Evolutionary conservation across 192 early-diverging fungal genomes (phyloP).

Genomic region (Rhizophlyctis rosea): DNA sequence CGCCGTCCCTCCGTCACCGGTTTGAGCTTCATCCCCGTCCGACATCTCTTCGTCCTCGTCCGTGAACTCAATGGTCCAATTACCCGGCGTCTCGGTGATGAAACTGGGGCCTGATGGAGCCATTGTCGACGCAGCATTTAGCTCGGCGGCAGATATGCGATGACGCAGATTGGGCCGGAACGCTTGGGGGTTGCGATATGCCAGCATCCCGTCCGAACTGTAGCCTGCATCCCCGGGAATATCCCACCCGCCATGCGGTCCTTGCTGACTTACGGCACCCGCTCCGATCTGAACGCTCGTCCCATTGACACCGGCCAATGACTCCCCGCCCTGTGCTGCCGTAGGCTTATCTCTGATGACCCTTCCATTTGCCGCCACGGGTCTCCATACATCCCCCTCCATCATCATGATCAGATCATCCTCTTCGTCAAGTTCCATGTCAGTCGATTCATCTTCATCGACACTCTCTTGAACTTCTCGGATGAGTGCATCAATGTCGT

Average conservation of each 20-base stretch:
- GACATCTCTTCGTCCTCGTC: conserved; percentile 14
- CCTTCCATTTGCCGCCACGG: too few species aligned
- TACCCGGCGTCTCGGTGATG: conserved; percentile 4
- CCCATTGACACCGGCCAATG: too few species aligned
- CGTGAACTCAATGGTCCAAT: conserved; percentile 21
- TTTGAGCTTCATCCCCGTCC: not conserved
- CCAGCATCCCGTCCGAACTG: not conserved
- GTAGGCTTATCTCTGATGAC: too few species aligned
- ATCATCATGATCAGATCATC: not conserved
- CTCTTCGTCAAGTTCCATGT: not conserved
- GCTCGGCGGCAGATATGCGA: conserved; percentile 5
- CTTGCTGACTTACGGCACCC: too few species aligned
- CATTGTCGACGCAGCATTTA: conserved; percentile 5
- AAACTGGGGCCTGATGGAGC: not conserved
- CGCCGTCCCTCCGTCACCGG: not conserved
- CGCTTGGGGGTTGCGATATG: not conserved
- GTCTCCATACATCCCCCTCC: not conserved
- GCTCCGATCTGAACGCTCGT: too few species aligned
- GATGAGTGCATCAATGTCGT: not conserved
- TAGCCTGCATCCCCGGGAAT: too few species aligned
- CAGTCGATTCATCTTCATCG: not conserved
- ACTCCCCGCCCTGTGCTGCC: too few species aligned
- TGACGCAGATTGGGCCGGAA: not conserved
- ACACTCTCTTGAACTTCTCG: not conserved
- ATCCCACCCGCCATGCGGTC: too few species aligned